Base-by-base conservation (phyloP, 495 filamentous ascomycete species). In the Pseudotulostoma volvatum region DNA sequence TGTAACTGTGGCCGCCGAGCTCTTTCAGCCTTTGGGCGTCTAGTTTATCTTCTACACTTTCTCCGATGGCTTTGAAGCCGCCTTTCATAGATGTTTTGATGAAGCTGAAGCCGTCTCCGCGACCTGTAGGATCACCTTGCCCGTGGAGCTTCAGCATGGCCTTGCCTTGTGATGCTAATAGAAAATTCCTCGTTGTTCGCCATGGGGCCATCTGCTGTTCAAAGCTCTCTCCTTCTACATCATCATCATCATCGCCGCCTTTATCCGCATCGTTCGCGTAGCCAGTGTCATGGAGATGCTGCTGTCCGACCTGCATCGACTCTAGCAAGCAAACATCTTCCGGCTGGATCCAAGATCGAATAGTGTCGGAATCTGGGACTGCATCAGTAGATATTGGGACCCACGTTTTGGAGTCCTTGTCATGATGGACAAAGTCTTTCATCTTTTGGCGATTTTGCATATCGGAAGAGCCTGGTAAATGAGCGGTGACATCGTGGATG, bases 41-140 rank as follows among this genome's bases (percentile, higher is more conserved):
- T 30, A 93, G 73, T 42, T 84, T 92, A 35, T 92, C 84, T 30
- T 80, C 71, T 2, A 84, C 81, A 46, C 84, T 88, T 48, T 94
- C 84, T 7, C 88, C 81, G 41, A 84, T 68, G 20, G 85, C 81
- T 48, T 92, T 83, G 60, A 90, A 99, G 2, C 90, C 90, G 34
- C 90, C 90, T 56, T 99, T 99, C 90, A 99, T 99, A 9, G 83
- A 92, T 0, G 84, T 94, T 49, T 86, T 82, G 46, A 99, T 79
- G 54, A 95, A 93, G 53, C 79, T 94, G 63, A 95, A 88, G 2
- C 83, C 90, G 40, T 93, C 77, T 2, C 90, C 90, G 46, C 84
- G 81, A 8, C 86, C 84, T 5, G 86, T 90, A n/a, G 90, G 90
- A 52, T 99, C 90, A 20, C 92, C 90, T 44, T 87, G 79, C 13